Evolutionary conservation across 2,329 filamentous ascomycete genomes (phyloP), one percentile per base, ranked within the genome.

Genomic region (Byssothecium circinans): DNA sequence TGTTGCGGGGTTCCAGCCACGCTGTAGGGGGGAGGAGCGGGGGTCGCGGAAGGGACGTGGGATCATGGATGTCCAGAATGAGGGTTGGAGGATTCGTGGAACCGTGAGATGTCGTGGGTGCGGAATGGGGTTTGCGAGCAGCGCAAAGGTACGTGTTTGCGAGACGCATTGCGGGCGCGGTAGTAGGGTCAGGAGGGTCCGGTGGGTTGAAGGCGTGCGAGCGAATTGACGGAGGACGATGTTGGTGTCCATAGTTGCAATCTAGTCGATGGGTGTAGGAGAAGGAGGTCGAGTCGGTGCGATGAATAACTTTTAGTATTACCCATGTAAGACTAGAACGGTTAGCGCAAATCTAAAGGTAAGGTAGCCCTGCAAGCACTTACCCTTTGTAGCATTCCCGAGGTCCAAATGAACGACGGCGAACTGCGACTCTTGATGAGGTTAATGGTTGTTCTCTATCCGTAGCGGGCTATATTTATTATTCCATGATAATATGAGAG

Each of bases 1-100:
- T 14, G 90, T 80, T 2, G 80, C 80, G 19, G 91, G 79, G 17
- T 77, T 76, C 70, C 73, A 75, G n/a, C 67, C 68, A 55, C 69
- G 64, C 3, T 64, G 17, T 32, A 49, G 47, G n/a, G 60, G 47
- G 19, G 41, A n/a, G 12, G 45, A 30, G 34, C 45, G 17, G 35
- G 45, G 45, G 2, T 42, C 43, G 18, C 59, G 61, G 12, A 70
- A 47, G 10, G 64, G 60, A 29, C 57, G 64, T 3, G 71, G 71
- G n/a, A 73, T 53, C 52, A 73, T 57, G n/a, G 64, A 61, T 12
- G 55, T 47, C 71, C 71, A 74, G 54, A 72, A 66, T 22, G 57
- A 64, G 41, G 70, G 68, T 43, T 66, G 66, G 1, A 66, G 50
- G 19, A 74, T 59, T 35, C 68, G 68, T 1, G 71, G 71, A 11